Percentiles rank a stretch among this genome's conserved stretches.
Evolutionary conservation across 2,329 filamentous ascomycete genomes (phyloP).

Genomic region (Leptosphaerulina australis): DNA sequence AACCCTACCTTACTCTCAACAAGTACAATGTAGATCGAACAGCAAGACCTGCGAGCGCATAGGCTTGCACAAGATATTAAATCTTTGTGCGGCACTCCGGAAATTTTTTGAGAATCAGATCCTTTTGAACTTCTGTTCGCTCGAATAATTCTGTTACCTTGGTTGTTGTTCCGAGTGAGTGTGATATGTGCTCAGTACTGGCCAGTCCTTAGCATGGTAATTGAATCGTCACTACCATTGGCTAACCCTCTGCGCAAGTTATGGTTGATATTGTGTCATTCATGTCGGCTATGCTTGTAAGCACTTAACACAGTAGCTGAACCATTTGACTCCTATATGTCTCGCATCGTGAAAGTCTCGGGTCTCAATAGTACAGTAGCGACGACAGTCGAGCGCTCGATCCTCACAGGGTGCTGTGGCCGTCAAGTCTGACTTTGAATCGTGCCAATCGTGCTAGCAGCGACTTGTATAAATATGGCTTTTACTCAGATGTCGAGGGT

Average conservation of each 20-base stretch:
- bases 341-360: slow-evolving; percentile 66
- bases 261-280: slow-evolving; percentile 64
- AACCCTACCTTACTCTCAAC: slow-evolving; percentile 58
- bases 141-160: slow-evolving; percentile 65
- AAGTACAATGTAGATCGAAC: slow-evolving; percentile 67
- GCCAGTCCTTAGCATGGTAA: slow-evolving; percentile 8
- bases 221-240: slow-evolving; percentile 56
- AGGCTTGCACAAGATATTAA: slow-evolving; percentile 65
- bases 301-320: slow-evolving; percentile 78
- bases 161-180: slow-evolving; percentile 73
- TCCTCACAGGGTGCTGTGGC: slow-evolving; percentile 69
- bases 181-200: slow-evolving; percentile 52
- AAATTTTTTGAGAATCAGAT: slow-evolving; percentile 63
- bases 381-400: slow-evolving; percentile 65
- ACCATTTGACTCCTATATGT: slow-evolving; percentile 60
- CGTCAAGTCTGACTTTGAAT: slow-evolving; percentile 71
- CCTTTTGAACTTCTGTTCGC: slow-evolving; percentile 67
- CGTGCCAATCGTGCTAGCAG: slow-evolving; percentile 69
- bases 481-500: slow-evolving; percentile 74
- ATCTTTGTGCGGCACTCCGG: slow-evolving; percentile 63
- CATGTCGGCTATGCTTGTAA: slow-evolving; percentile 69
- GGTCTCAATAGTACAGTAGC: slow-evolving; percentile 78
- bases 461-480: slow-evolving; percentile 67
- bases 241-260: slow-evolving; percentile 67
- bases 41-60: slow-evolving; percentile 69